Evolutionary conservation across 106 monocot genomes (phyloP).

Genomic region (Dioscorea zingiberensis): DNA sequence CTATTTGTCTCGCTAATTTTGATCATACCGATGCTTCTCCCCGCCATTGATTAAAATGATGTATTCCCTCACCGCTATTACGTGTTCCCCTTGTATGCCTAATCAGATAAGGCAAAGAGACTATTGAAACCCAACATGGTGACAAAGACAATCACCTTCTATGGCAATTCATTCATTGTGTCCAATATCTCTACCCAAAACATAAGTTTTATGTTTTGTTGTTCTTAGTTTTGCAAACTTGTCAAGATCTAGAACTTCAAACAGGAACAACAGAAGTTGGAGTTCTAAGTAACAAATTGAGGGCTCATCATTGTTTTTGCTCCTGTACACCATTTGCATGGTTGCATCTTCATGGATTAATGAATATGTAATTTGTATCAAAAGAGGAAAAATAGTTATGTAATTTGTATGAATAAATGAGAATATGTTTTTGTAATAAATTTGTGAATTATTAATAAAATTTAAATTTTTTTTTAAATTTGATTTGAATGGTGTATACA

Average conservation of each 20-base stretch:
- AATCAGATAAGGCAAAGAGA: conserved; percentile 82
- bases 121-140: conserved; percentile 78
- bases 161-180: conserved; percentile 93
- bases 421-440: too few species aligned
- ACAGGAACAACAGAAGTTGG: conserved; percentile 85
- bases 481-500: too few species aligned
- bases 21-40: not conserved
- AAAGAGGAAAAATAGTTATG: too few species aligned
- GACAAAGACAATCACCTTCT: conserved; percentile 71
- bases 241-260: not conserved
- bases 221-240: not conserved
- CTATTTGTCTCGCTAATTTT: too few species aligned
- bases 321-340: too few species aligned
- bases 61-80: conserved; percentile 7
- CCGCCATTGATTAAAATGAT: not conserved
- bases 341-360: too few species aligned
- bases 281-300: too few species aligned
- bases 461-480: too few species aligned
- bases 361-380: too few species aligned
- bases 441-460: too few species aligned
- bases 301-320: too few species aligned
- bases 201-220: not conserved
- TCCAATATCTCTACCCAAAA: not conserved
- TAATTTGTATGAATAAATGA: too few species aligned
- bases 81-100: conserved; percentile 88